Conservation (phyloP, 192 early-diverging fungal genomes). For the Diversispora eburnea region DNA sequence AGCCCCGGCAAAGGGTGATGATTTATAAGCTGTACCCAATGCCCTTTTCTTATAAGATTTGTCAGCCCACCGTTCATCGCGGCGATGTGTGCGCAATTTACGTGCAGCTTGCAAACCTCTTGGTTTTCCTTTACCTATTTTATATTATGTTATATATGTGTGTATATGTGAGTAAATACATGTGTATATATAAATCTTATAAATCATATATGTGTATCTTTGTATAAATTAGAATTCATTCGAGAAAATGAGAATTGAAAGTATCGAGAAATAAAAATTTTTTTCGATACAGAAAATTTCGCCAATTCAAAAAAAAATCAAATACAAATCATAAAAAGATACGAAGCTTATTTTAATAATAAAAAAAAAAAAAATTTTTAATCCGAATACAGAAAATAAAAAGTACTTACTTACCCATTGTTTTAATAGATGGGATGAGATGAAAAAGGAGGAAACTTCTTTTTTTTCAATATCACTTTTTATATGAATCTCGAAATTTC, state of each 20-base stretch:
- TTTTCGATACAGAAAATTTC: neutral
- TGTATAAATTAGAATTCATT: too few relatives aligned
- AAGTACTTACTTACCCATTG: constrained; percentile 1
- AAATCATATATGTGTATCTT: too few relatives aligned
- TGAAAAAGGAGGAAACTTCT: neutral
- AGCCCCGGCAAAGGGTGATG: constrained; percentile 97
- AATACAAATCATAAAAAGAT: too few relatives aligned
- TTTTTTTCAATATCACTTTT: neutral
- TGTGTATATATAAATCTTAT: too few relatives aligned
- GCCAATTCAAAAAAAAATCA: neutral
- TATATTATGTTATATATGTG: neutral
- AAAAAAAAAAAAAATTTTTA: neutral
- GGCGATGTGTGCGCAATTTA: constrained; percentile 96
- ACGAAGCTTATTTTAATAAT: neutral
- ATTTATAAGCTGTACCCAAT: constrained; percentile 97
- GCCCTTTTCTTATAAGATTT: constrained; percentile 99
- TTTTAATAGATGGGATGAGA: neutral
- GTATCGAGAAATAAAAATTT: neutral
- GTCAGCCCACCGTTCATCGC: constrained; percentile 98
- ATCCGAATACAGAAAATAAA: neutral
- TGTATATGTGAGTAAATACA: neutral
- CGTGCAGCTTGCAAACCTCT: constrained; percentile 98
- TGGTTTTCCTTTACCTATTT: constrained; percentile 79
- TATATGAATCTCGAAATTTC: neutral
- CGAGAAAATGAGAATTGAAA: too few relatives aligned